These are phyloP conservation scores for Bremia lactucae DNA, from an alignment of 352 stramenopile genomes.

Conservation along the genomic window DNA sequence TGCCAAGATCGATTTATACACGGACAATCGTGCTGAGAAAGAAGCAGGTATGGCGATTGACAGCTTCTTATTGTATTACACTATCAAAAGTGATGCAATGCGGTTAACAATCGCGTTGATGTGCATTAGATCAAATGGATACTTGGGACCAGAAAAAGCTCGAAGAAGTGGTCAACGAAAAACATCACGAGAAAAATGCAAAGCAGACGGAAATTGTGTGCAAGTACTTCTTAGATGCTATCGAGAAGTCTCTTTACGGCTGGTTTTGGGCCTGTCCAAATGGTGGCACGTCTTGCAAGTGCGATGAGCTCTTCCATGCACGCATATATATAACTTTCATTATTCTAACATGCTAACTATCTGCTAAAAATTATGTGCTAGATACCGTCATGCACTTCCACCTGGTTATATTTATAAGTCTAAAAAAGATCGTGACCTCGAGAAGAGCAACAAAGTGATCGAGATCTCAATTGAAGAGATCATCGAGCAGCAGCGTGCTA, in stretches of 20 bases:
- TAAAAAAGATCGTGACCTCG: constrained; percentile 73
- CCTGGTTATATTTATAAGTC: constrained; percentile 85
- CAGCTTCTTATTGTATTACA: background rate
- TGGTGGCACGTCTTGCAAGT: constrained; percentile 68
- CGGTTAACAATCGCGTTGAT: background rate
- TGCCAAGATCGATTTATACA: constrained; percentile 86
- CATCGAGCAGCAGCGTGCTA: constrained; percentile 84
- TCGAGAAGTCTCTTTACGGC: constrained; percentile 84
- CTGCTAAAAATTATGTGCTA: too few species aligned
- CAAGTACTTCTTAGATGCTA: constrained; percentile 86
- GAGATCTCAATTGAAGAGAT: constrained; percentile 87
- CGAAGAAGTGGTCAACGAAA: constrained; percentile 78
- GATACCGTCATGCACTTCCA: constrained; percentile 79
- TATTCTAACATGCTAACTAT: too few species aligned
- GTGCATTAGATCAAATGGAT: constrained; percentile 59
- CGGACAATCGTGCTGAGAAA: constrained; percentile 67
- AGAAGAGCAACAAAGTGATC: constrained; percentile 74
- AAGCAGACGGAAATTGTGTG: constrained; percentile 85
- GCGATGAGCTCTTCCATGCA: constrained; percentile 11
- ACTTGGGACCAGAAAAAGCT: constrained; percentile 84
- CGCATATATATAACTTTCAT: background rate
- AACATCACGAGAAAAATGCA: constrained; percentile 70
- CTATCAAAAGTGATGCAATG: background rate
- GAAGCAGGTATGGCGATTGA: constrained; percentile 19
- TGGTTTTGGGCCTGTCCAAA: constrained; percentile 89